Base-by-base conservation (phyloP, 1,284 basidiomycete species). In the Rhodotorula sp. region DNA sequence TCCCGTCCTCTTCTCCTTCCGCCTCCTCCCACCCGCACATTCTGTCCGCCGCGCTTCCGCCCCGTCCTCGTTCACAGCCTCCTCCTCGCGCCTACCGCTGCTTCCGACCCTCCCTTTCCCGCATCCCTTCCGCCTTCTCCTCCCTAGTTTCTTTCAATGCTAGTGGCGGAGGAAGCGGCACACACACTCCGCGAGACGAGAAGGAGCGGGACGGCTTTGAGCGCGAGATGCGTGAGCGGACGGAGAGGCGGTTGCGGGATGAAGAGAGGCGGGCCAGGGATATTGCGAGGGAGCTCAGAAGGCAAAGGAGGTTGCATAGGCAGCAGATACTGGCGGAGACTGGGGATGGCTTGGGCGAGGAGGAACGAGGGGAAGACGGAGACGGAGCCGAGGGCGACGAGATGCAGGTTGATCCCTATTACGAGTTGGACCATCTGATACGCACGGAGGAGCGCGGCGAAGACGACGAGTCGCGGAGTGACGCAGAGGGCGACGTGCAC, bases 1-100 rank as follows among this genome's bases (percentile, higher is more conserved):
- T 90, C 24, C 69, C 71, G 4, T 15, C 55, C 28, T 34, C 48
- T 20, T 18, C 34, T 30, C 40, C 59, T 10, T 56, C 48, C n/a
- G 13, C 11, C 28, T 44, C 46, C 34, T 22, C 40, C 18, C 34
- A 55, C 22, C 52, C 60, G 37, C 22, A 44, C 31, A 11, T 51
- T 16, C 11, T 47, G 22, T 10, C 54, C 2, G 13, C 55, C 22
- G 56, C 68, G 2, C 44, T 48, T 1, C 57, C 52, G 6, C 63
- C 37, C 11, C 70, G 52, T 5, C 66, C 67, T 4, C 62, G 55
- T 3, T 67, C 62, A 22, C 58, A 37, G 1, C 55, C 50, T 18
- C 54, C 60, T 0, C 50, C 62, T 10, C 65, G 61, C n/a, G 16
- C 47, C 11, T 31, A 30, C 52, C 50, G 24, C 54, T 37, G n/a